phyloP scores from a whole-genome alignment of 2,329 filamentous ascomycete species.

The Fusarium torreyae region DNA sequence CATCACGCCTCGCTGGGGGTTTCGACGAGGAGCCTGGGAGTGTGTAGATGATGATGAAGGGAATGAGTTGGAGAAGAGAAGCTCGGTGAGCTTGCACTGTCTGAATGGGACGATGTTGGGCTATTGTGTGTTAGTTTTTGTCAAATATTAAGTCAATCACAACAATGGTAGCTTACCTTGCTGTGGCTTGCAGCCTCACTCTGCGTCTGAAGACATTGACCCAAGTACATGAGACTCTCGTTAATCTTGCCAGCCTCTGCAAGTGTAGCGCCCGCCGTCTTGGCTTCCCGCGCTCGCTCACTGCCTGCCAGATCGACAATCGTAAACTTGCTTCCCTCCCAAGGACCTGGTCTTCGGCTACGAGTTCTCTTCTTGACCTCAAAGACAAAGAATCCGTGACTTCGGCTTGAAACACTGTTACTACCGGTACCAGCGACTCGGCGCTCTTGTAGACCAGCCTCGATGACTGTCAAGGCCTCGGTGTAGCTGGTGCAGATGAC shows the following conservation, averaged over 20 bases:
- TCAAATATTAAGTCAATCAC: background rate
- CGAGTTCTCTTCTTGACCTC: slow-evolving; percentile 87
- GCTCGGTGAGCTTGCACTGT: slow-evolving; percentile 87
- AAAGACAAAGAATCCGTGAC: slow-evolving; percentile 95
- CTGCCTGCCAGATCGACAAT: slow-evolving; percentile 95
- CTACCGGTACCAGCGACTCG: slow-evolving; percentile 91
- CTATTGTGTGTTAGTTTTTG: slow-evolving; percentile 58
- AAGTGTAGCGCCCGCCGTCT: slow-evolving; percentile 92
- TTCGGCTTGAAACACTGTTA: slow-evolving; percentile 92
- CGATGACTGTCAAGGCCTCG: slow-evolving; percentile 90
- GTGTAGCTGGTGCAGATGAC: slow-evolving; percentile 85
- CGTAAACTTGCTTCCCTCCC: slow-evolving; percentile 85
- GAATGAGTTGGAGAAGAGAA: slow-evolving; percentile 91
- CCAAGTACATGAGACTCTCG: slow-evolving; percentile 97
- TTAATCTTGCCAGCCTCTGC: slow-evolving; percentile 99
- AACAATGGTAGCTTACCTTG: slow-evolving; percentile 69
- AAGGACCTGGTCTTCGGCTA: slow-evolving; percentile 66
- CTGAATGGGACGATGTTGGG: slow-evolving; percentile 83
- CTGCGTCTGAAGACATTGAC: slow-evolving; percentile 96
- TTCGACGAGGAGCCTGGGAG: slow-evolving; percentile 63
- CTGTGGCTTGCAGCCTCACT: slow-evolving; percentile 81
- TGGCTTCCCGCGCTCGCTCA: slow-evolving; percentile 91
- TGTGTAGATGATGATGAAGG: slow-evolving; percentile 69
- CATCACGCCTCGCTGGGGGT: slow-evolving; percentile 93
- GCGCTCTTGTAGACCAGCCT: slow-evolving; percentile 89